Base-by-base conservation (phyloP, 306 rosid species). In the Inga leiocalycina region DNA sequence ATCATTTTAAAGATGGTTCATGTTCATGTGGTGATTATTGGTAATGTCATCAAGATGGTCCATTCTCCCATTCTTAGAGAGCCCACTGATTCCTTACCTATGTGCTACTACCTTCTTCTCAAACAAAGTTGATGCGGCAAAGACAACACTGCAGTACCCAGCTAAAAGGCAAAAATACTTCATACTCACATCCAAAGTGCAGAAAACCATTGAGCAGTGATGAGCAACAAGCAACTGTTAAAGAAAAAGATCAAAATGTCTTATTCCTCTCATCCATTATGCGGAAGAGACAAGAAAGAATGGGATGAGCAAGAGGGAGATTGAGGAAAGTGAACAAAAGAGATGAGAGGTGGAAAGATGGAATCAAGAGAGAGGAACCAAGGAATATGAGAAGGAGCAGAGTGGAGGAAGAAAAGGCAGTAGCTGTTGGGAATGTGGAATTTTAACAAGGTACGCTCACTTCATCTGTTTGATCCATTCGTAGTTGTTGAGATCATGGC, bases 11-110 rank as follows among this genome's bases (percentile, higher is more conserved):
- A 85, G 88, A 91, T 67, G 98, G 98, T 27, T 88, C 91, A 43
- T 93, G 98, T 86, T 95, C 98, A 65, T 95, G 98, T 80, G 91
- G 98, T 34, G 98, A 95, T 88, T 93, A 90, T 82, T 92, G 98
- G 98, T 95, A 87, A 94, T 37, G 54, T 61, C 22, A 67, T 57
- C 46, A 80, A 61, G 66, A 80, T 56, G 70, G 48, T 8, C 41
- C 76, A 67, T 84, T 81, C 67, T 71, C 64, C 45, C 39, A 11
- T 79, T 71, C 35, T 77, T 43, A 71, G 43, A 48, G 34, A 39
- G 64, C 64, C 14, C 44, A 12, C 48, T 8, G 73, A 24, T 82
- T 57, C 74, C 68, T 65, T 78, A 56, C 72, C 74, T 66, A 39
- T 74, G 34, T 24, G 32, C 69, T 66, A 34, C 49, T 73, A n/a